phyloP scores from a whole-genome alignment of 208 protist genomes.

The Trypanosoma mega region DNA sequence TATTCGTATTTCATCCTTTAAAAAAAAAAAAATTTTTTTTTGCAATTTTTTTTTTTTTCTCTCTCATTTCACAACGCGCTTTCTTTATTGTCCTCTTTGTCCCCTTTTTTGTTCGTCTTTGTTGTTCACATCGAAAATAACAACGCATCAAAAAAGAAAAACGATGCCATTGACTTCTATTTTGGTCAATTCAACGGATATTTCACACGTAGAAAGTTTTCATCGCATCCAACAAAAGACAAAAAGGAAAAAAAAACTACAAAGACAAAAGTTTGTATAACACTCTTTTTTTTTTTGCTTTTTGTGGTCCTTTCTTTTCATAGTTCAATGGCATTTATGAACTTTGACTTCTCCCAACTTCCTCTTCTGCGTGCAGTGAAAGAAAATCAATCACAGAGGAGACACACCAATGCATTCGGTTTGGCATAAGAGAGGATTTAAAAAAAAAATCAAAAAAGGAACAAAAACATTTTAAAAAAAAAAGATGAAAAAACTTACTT shows the following conservation, averaged over 20 bases:
- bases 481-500: neutral
- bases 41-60: neutral
- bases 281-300: no score
- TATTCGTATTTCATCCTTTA: neutral
- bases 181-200: neutral
- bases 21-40: no score
- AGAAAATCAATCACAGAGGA: no score
- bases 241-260: conserved; percentile 16
- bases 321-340: no score
- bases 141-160: no score
- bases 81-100: neutral
- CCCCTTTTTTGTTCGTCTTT: conserved; percentile 1
- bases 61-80: neutral
- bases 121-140: conserved; percentile 6
- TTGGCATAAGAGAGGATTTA: no score
- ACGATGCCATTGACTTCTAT: no score
- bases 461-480: conserved; percentile 10
- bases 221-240: neutral
- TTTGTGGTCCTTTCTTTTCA: no score
- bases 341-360: no score
- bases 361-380: no score
- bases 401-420: no score
- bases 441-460: conserved; percentile 19
- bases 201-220: neutral
- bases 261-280: no score